Percentiles rank a stretch among this genome's conserved stretches.
phyloP scores from a whole-genome alignment of 768 basidiomycete species.

The Sporobolomyces roseus region DNA sequence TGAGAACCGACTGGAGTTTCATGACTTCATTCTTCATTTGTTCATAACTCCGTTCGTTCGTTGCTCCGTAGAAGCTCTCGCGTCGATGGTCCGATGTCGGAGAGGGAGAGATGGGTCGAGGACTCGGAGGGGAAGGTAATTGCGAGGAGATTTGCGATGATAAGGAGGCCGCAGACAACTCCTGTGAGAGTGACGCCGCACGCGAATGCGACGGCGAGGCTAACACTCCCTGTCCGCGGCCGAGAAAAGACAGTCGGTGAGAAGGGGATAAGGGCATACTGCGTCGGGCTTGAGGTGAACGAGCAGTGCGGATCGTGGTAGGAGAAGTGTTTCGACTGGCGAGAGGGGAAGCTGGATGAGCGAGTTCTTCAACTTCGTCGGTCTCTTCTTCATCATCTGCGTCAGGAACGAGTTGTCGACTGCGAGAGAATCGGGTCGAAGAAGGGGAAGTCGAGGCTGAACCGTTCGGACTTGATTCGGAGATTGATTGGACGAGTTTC shows the following conservation, averaged over 20 bases:
- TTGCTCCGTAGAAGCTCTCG: constrained; percentile 58
- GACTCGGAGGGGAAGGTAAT: constrained; percentile 45
- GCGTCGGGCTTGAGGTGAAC: constrained; percentile 39
- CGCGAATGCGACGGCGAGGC: constrained; percentile 66
- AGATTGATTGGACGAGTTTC: constrained; percentile 53
- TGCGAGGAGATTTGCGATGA: constrained; percentile 48
- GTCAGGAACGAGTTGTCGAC: background rate
- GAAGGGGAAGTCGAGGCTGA: background rate
- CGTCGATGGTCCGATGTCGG: constrained; percentile 28
- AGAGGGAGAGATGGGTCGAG: constrained; percentile 29
- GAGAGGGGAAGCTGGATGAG: too few species aligned
- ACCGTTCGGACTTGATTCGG: background rate
- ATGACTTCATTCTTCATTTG: constrained; percentile 93
- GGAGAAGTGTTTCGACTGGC: constrained; percentile 17
- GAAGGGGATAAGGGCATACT: constrained; percentile 42
- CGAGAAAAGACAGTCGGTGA: constrained; percentile 44
- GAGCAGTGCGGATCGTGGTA: constrained; percentile 14
- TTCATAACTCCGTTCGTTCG: constrained; percentile 68
- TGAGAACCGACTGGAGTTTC: constrained; percentile 86
- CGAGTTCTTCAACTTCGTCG: constrained; percentile 31
- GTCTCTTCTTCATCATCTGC: constrained; percentile 4
- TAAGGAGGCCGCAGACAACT: constrained; percentile 49
- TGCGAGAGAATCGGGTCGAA: constrained; percentile 1
- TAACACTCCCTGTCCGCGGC: constrained; percentile 38
- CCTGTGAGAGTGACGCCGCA: constrained; percentile 96